Percentiles rank a stretch among this genome's conserved stretches.
These are phyloP conservation scores for Aschersonia sp. DNA, from an alignment of 2,329 filamentous ascomycete species.

Conservation along the genomic window DNA sequence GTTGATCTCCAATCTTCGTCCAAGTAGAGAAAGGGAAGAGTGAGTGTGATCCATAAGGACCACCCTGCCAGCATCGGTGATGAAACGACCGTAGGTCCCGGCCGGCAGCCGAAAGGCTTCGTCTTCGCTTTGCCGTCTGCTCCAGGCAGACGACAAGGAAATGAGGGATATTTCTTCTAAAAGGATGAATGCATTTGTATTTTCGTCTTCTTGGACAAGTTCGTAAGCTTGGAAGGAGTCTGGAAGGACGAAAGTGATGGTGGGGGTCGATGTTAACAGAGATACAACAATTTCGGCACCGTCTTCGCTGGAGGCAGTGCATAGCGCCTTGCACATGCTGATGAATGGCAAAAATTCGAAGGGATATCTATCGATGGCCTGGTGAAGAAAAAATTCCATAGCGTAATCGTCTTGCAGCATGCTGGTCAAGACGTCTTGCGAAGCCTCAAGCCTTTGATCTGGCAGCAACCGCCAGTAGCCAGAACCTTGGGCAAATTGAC, in stretches of 20 bases:
- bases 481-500: slow-evolving; percentile 43
- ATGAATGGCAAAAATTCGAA: slow-evolving; percentile 75
- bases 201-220: slow-evolving; percentile 72
- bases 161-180: slow-evolving; percentile 51
- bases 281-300: slow-evolving; percentile 38
- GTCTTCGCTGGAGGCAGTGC: slow-evolving; percentile 17
- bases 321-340: slow-evolving; percentile 53
- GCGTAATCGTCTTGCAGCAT: slow-evolving; percentile 27
- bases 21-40: slow-evolving; percentile 67
- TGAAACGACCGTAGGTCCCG: slow-evolving; percentile 55
- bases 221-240: slow-evolving; percentile 59
- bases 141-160: slow-evolving; percentile 27
- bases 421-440: slow-evolving; percentile 18
- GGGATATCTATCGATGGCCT: slow-evolving; percentile 66
- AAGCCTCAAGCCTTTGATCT: slow-evolving; percentile 14
- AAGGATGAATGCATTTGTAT: slow-evolving; percentile 64
- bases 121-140: slow-evolving; percentile 26
- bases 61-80: slow-evolving; percentile 63
- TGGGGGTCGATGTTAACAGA: slow-evolving; percentile 54
- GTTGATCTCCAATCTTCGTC: slow-evolving; percentile 58
- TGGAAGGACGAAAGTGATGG: slow-evolving; percentile 67
- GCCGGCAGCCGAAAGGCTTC: slow-evolving; percentile 47
- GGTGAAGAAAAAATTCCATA: slow-evolving; percentile 45
- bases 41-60: slow-evolving; percentile 68
- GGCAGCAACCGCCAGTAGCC: slow-evolving; percentile 38